phyloP scores from a whole-genome alignment of 352 stramenopile species.

The Phytopythium sindhum region DNA sequence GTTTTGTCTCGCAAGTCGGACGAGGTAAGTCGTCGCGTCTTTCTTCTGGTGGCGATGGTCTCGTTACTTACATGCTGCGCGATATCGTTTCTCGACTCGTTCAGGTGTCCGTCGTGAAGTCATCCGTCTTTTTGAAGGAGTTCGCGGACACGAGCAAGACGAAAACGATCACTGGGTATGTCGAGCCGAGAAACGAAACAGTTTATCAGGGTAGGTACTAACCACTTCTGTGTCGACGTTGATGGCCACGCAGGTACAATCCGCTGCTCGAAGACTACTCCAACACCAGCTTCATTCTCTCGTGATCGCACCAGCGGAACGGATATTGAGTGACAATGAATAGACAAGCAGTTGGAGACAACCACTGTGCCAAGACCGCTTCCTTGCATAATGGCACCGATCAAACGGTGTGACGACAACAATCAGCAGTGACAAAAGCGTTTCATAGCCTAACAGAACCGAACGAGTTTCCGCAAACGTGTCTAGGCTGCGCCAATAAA shows the following conservation, averaged over 20 bases:
- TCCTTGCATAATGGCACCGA: background rate
- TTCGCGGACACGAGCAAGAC: conserved; percentile 78
- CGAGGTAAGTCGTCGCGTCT: conserved; percentile 22
- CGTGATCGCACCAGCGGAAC: conserved; percentile 22
- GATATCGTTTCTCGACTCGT: background rate
- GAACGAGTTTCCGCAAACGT: background rate
- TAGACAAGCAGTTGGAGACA: background rate
- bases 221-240: background rate
- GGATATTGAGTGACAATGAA: background rate
- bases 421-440: background rate
- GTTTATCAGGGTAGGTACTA: background rate
- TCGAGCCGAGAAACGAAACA: background rate
- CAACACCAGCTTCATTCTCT: conserved; percentile 89
- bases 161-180: conserved; percentile 76
- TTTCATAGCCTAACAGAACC: background rate
- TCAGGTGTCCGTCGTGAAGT: conserved; percentile 84
- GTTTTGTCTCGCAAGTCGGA: conserved; percentile 48
- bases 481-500: conserved; percentile 7
- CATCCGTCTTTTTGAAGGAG: conserved; percentile 67
- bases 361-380: background rate
- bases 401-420: background rate
- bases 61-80: background rate
- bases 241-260: conserved; percentile 67
- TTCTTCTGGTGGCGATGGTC: background rate
- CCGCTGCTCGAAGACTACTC: conserved; percentile 87